These are phyloP conservation scores for Uncinocarpus reesii DNA, from an alignment of 2,329 filamentous ascomycete genomes.

Conservation along the genomic window DNA sequence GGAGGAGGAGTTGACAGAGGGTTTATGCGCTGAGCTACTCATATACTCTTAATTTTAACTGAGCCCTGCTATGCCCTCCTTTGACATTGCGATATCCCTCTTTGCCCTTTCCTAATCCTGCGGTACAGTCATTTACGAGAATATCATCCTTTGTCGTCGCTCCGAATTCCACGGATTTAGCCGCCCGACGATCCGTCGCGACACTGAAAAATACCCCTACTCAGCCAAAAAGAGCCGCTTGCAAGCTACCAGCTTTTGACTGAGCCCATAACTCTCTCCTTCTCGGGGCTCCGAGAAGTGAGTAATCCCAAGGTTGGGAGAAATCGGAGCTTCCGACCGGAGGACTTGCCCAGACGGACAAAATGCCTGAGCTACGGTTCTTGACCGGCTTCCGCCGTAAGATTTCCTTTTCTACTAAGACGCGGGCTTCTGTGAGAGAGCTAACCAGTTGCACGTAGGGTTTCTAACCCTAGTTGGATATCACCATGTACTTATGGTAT, in stretches of 20 bases:
- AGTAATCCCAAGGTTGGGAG: conserved; percentile 18
- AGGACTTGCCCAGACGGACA: background rate
- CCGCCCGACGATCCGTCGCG: too few relatives aligned
- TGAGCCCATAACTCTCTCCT: conserved; percentile 23
- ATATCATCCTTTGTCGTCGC: too few relatives aligned
- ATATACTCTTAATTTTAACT: conserved; percentile 1
- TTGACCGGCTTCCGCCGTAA: conserved; percentile 25
- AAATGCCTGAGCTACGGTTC: conserved; percentile 23
- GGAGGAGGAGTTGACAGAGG: background rate
- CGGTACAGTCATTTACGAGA: background rate
- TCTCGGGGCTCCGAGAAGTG: conserved; percentile 35
- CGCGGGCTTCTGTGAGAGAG: too few relatives aligned
- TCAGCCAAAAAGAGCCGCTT: background rate
- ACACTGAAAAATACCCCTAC: too few relatives aligned
- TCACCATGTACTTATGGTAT: conserved; percentile 90
- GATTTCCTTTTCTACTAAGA: conserved; percentile 16
- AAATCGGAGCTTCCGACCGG: background rate
- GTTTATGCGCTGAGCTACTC: background rate
- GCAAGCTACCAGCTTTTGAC: background rate
- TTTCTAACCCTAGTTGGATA: conserved; percentile 54
- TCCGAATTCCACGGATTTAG: too few relatives aligned
- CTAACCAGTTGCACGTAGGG: conserved; percentile 30
- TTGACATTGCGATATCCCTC: background rate
- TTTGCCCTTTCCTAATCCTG: background rate
- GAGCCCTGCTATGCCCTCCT: background rate